phyloP scores from a whole-genome alignment of 2,329 filamentous ascomycete genomes.

The Pseudocercospora cruenta region DNA sequence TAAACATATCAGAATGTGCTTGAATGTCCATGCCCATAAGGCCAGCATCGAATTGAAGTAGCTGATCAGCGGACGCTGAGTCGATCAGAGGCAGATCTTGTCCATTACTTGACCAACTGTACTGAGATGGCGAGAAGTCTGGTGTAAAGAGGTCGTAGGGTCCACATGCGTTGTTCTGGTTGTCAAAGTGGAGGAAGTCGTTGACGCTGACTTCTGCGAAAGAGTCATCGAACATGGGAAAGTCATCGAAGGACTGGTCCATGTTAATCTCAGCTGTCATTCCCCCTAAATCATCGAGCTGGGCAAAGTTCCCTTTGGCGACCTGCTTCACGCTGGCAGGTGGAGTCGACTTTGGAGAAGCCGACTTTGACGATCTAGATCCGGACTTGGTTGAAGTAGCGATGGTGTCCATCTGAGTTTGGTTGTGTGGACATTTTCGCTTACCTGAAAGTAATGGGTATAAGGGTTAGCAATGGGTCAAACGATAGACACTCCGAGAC shows the following conservation, averaged over 20 bases:
- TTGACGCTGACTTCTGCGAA: conserved; percentile 28
- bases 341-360: conserved; percentile 7
- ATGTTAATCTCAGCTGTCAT: conserved; percentile 22
- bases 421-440: conserved; percentile 41
- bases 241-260: conserved; percentile 32
- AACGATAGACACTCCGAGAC: too few species aligned
- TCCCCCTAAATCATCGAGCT: conserved; percentile 13
- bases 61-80: neutral
- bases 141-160: conserved; percentile 22
- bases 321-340: conserved; percentile 2
- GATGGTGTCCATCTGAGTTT: conserved; percentile 36
- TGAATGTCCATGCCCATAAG: neutral
- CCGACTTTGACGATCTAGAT: conserved; percentile 7
- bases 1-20: neutral
- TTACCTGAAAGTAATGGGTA: too few species aligned
- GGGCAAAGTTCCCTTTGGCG: conserved; percentile 3
- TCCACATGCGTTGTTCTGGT: conserved; percentile 7
- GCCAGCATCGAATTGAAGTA: neutral
- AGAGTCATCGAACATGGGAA: conserved; percentile 33
- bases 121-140: conserved; percentile 14
- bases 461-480: too few species aligned
- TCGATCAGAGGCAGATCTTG: conserved; percentile 5
- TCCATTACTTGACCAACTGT: conserved; percentile 7
- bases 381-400: conserved; percentile 18
- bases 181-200: conserved; percentile 23